phyloP scores from a whole-genome alignment of 495 filamentous ascomycete species.

The Parmelia sp. region DNA sequence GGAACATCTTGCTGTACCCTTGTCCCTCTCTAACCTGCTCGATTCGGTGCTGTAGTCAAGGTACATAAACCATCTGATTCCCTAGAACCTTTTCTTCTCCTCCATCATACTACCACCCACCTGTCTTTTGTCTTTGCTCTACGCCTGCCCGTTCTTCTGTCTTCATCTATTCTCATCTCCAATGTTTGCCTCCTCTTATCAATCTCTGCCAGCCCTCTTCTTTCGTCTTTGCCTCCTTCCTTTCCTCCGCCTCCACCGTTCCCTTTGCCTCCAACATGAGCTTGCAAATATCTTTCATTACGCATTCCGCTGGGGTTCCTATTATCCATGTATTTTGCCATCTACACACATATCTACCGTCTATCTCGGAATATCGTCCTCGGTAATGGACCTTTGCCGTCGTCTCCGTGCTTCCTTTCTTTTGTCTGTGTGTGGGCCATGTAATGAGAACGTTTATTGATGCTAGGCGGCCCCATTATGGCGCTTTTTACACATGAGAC shows the following conservation, averaged over 20 bases:
- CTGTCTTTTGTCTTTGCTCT: neutral
- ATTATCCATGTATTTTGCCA: neutral
- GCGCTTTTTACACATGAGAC: neutral
- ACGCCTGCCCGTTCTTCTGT: neutral
- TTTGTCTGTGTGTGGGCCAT: neutral
- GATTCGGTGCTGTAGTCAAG: no score
- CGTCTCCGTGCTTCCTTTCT: neutral
- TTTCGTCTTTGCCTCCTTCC: neutral
- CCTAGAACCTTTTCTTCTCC: neutral
- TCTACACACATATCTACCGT: neutral
- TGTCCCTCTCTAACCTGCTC: neutral
- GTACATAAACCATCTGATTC: neutral
- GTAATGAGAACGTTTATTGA: neutral
- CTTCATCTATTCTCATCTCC: neutral
- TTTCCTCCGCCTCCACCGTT: neutral
- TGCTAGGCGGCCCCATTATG: neutral
- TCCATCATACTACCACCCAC: neutral
- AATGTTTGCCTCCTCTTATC: neutral
- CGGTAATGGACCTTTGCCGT: neutral
- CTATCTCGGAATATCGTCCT: neutral
- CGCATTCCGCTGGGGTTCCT: neutral
- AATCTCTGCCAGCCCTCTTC: neutral
- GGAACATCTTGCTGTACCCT: neutral
- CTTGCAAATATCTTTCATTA: neutral
- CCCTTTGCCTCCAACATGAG: neutral